Conservation (phyloP, 176 grass and related monocot genomes). For the Dactylis glomerata region DNA sequence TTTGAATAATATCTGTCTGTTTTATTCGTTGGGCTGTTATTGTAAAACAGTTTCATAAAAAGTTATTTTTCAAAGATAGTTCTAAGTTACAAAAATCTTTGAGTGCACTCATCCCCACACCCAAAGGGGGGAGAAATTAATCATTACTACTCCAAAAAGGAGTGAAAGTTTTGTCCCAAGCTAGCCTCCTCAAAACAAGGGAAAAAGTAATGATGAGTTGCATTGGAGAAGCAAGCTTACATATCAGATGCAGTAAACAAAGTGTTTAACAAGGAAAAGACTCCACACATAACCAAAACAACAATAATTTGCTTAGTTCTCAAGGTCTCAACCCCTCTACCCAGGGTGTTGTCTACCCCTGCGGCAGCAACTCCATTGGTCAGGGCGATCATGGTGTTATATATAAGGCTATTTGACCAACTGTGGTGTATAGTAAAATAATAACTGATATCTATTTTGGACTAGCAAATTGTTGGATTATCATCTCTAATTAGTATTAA, state of each 20-base stretch:
- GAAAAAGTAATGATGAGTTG: constrained; percentile 19
- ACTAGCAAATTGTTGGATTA: background rate
- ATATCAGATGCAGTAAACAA: constrained; percentile 39
- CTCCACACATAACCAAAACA: constrained; percentile 12
- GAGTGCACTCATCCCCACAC: background rate
- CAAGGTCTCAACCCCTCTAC: constrained; percentile 7
- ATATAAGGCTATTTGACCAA: constrained; percentile 26
- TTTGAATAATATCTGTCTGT: background rate
- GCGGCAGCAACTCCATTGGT: constrained; percentile 31
- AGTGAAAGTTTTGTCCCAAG: constrained; percentile 25
- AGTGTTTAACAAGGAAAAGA: constrained; percentile 10
- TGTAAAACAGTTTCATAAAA: background rate
- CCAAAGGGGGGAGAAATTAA: background rate
- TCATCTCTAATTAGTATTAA: background rate
- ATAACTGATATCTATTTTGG: background rate
- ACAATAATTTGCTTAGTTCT: constrained; percentile 4
- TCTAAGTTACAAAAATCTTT: background rate
- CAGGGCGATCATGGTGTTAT: constrained; percentile 5
- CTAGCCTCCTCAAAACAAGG: constrained; percentile 32
- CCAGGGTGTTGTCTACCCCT: constrained; percentile 43
- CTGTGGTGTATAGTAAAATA: background rate
- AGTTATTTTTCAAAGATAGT: background rate
- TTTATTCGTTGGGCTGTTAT: background rate
- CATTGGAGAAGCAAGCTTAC: constrained; percentile 41
- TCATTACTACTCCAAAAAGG: constrained; percentile 18